Conservation (phyloP, 176 grass and related monocot species). For the Triticum turgidum region DNA sequence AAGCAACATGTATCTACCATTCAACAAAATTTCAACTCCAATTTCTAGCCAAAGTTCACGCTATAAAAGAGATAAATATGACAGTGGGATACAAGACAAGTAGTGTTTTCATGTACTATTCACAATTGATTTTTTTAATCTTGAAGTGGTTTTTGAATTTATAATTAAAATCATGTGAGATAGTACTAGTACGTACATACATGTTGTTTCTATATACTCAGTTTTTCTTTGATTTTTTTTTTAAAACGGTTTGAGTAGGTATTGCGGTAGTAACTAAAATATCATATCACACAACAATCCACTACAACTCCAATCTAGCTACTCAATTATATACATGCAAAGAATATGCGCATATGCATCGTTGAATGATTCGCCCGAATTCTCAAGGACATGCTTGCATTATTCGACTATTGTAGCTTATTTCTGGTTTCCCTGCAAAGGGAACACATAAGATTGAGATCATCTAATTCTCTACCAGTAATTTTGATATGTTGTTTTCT, state of each 20-base stretch:
- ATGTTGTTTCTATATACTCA: not conserved
- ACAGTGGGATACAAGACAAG: too few species aligned
- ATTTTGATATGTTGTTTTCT: too few species aligned
- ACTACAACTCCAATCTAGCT: not conserved
- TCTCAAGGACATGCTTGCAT: not conserved
- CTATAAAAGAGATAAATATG: not conserved
- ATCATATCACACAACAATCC: not conserved
- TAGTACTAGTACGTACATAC: not conserved
- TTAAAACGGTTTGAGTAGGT: too few species aligned
- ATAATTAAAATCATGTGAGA: not conserved
- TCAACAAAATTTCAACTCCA: not conserved
- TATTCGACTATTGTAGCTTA: not conserved
- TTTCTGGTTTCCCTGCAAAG: not conserved
- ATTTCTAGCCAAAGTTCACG: not conserved
- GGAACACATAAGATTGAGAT: not conserved
- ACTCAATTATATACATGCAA: not conserved
- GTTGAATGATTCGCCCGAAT: not conserved
- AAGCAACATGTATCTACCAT: too few species aligned
- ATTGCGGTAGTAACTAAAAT: too few species aligned
- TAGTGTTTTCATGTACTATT: not conserved
- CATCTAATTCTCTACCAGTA: too few species aligned
- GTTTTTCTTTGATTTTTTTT: not conserved
- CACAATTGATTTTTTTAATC: not conserved
- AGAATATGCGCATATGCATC: not conserved
- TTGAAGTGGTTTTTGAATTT: not conserved